Base-by-base conservation (phyloP, 805 yeast species). In the Candida ponderosae region DNA sequence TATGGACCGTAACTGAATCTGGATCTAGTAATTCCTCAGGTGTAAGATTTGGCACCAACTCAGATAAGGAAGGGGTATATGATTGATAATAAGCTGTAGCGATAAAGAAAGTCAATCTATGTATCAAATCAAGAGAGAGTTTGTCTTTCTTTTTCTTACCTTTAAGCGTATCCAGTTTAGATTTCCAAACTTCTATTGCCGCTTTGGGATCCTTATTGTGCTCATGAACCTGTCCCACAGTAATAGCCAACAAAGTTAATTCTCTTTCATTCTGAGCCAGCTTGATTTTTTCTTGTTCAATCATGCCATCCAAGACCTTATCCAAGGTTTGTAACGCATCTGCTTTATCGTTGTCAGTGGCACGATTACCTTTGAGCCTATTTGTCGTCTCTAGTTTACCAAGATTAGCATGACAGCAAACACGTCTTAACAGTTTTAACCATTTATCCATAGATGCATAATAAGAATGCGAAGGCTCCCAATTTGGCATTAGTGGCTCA, bases 401-500 rank as follows among this genome's bases (percentile, higher is more conserved):
- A 44, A 57, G 34, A 48, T 73, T 75, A 1, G 95, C 86, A 59
- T 86, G 94, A 41, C 93, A 84, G 48, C 97, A 90, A 0, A 84
- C 68, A 49, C 84, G 87, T 26, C 97, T 66, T 21, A 90, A 59
- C 34, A 72, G 65, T 6, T 68, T 64, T 7, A 90, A 61, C 93
- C 95, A 86, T 10, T 63, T 63, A 35, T 83, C 66, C 79, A 84
- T 72, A n/a, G 58, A 50, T 5, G 60, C 48, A 37, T 66, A 56
- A 20, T 70, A 55, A 1, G 65, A 48, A 0, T 61, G 43, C 14
- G 76, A 49, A 4, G 74, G 68, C 43, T 69, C 66, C 74, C 76
- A 68, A 45, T 66, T 72, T 10, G 66, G 67, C 4, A 61, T 50
- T 1, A 65, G 54, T 1, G 81, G 81, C 24, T 63, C 57, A 8